Conservation (phyloP, 1,139 yeast species). For the Candida sanyaensis region DNA sequence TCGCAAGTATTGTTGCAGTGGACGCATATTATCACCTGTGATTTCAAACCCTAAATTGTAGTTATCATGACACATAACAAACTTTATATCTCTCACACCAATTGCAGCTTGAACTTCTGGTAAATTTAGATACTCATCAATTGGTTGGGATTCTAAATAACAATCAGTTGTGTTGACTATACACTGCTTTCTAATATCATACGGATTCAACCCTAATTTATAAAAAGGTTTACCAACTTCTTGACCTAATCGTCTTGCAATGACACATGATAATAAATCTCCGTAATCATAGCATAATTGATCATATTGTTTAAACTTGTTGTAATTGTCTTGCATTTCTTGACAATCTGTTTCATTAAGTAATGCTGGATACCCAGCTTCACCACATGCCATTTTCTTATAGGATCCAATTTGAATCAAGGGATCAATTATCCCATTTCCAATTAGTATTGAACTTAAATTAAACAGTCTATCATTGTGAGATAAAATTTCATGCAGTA, state of each 20-base stretch:
- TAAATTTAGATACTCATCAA: conserved; percentile 36
- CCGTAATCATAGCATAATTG: background rate
- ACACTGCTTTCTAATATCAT: background rate
- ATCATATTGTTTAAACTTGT: background rate
- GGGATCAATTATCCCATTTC: conserved; percentile 83
- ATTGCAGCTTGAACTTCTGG: conserved; percentile 62
- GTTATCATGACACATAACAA: conserved; percentile 83
- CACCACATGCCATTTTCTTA: conserved; percentile 84
- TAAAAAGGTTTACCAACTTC: background rate
- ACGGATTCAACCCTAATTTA: background rate
- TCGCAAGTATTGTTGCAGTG: conserved; percentile 67
- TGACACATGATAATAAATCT: background rate
- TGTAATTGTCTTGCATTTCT: background rate
- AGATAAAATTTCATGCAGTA: conserved; percentile 66
- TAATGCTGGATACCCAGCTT: conserved; percentile 62
- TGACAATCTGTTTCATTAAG: background rate
- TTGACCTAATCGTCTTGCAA: background rate
- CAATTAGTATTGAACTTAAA: conserved; percentile 71
- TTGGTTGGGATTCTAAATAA: conserved; percentile 45
- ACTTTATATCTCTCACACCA: conserved; percentile 73
- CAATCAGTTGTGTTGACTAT: conserved; percentile 34
- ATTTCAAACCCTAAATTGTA: conserved; percentile 78
- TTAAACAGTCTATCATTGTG: conserved; percentile 69
- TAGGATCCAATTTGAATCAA: conserved; percentile 67
- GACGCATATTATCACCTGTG: conserved; percentile 71